Base-by-base conservation (phyloP, 495 filamentous ascomycete genomes). In the Neurospora intermedia region DNA sequence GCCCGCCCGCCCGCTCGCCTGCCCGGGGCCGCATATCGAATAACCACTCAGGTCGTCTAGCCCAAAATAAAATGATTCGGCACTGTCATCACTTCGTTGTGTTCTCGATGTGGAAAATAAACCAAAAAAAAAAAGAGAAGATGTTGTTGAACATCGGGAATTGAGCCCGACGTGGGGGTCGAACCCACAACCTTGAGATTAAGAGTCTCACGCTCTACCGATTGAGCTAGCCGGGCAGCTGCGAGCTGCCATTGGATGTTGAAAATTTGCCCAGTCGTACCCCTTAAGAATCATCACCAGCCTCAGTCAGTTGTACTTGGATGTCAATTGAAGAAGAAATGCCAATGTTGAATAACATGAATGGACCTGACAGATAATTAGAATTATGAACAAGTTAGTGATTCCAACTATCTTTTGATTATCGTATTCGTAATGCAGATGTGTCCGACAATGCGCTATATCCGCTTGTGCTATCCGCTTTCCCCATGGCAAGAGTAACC, bases 191-290 rank as follows among this genome's bases (percentile, higher is more conserved):
- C 48, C 48, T 62, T 62, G 48, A 62, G 48, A 62, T 62, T 91
- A 91, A 91, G 89, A 91, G 89, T 91, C 89, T 90, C 87, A 91
- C 89, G 90, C 90, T 91, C 89, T 91, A 90, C 89, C 89, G 89
- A 91, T 91, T 91, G 89, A 91, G 89, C 89, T 91, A 91, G 88
- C 88, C 81, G 78, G 79, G 79, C 79, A 62, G 48, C 48, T 62
- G 6, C 54, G 31, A 62, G 54, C 54, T 62, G 54, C 54, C 54
- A 62, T 62, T 62, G 54, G 54, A 16, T 31, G 54, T 62, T 62
- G 6, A 2, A 62, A 1, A 35, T 1, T 2, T 11, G 6, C 2
- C 23, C 23, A 1, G 16, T 4, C 23, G 0, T 62, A 11, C 7
- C 4, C 54, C 2, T 62, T 35, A 62, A 31, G 15, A 18, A 7